Conservation (phyloP, 2,329 filamentous ascomycete genomes). For the Cercospora citrullina region DNA sequence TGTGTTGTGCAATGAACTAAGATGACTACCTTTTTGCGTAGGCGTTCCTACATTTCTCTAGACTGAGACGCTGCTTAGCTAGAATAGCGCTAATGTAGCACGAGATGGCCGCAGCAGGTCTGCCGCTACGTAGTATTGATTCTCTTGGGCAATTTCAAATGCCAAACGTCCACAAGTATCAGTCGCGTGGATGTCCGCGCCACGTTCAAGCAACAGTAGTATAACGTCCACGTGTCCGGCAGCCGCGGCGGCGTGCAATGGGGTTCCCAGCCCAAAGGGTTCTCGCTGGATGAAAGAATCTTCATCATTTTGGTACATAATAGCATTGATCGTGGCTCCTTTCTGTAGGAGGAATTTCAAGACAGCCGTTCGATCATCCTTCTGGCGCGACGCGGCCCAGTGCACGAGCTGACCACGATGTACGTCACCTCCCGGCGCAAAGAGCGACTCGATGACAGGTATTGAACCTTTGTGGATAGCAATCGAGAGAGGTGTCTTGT, state of each 20-base stretch:
- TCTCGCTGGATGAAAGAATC: constrained; percentile 9
- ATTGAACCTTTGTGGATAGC: constrained; percentile 16
- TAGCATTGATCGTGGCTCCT: constrained; percentile 9
- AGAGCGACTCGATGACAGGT: constrained; percentile 19
- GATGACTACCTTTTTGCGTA: no score
- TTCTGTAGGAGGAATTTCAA: constrained; percentile 13
- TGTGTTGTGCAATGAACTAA: no score
- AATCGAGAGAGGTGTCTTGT: constrained; percentile 21
- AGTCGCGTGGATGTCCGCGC: neutral
- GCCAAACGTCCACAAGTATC: constrained; percentile 11
- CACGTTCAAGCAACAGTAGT: constrained; percentile 6
- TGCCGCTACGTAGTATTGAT: constrained; percentile 5
- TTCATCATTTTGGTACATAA: constrained; percentile 13
- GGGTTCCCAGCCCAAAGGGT: constrained; percentile 13
- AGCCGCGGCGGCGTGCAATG: constrained; percentile 10
- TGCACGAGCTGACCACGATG: constrained; percentile 21
- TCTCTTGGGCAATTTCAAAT: constrained; percentile 5
- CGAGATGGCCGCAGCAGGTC: constrained; percentile 4
- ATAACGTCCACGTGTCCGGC: constrained; percentile 12
- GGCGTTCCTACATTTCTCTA: no score
- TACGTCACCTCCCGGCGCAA: constrained; percentile 12
- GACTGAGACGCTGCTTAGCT: neutral
- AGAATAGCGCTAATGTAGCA: neutral
- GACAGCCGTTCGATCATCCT: constrained; percentile 8
- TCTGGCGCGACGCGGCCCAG: constrained; percentile 13